Percentiles rank a stretch among this genome's conserved stretches.
Evolutionary conservation across 2,329 filamentous ascomycete species (phyloP).

Genomic region (Ustulina deusta): DNA sequence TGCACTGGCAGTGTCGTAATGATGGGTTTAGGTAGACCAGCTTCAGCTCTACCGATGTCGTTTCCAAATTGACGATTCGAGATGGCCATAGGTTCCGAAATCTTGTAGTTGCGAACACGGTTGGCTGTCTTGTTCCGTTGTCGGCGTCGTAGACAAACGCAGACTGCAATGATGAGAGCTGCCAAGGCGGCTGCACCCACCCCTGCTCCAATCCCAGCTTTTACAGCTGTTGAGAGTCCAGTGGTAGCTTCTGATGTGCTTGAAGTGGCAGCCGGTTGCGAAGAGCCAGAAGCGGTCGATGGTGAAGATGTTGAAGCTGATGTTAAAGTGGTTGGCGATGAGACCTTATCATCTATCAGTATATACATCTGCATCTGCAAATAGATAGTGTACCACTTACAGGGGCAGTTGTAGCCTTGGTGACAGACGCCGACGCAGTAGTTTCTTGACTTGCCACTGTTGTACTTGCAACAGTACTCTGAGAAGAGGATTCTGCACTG

Average conservation of each 20-base stretch:
- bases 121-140: slow-evolving; percentile 45
- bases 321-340: slow-evolving; percentile 21
- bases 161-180: slow-evolving; percentile 55
- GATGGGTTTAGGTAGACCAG: slow-evolving; percentile 41
- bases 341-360: slow-evolving; percentile 13
- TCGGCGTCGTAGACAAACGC: slow-evolving; percentile 55
- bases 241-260: slow-evolving; percentile 19
- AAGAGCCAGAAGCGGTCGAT: slow-evolving; percentile 27
- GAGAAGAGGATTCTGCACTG: slow-evolving; percentile 24
- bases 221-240: slow-evolving; percentile 58
- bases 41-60: slow-evolving; percentile 47
- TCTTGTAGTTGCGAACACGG: slow-evolving; percentile 54
- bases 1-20: slow-evolving; percentile 23
- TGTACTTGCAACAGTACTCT: slow-evolving; percentile 14
- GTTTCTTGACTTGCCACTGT: neutral
- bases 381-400: slow-evolving; percentile 13
- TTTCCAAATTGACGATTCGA: slow-evolving; percentile 54
- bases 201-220: slow-evolving; percentile 64
- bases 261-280: slow-evolving; percentile 21
- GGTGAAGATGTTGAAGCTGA: slow-evolving; percentile 35
- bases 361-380: too few relatives aligned
- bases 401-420: slow-evolving; percentile 9
- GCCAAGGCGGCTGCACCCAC: slow-evolving; percentile 58
- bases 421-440: neutral
- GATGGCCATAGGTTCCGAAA: slow-evolving; percentile 64